A percentile compares a stretch with the other conserved stretches of the same genome.
These are phyloP conservation scores for Alternaria tenuissima DNA, from an alignment of 2,329 filamentous ascomycete species.

Conservation along the genomic window DNA sequence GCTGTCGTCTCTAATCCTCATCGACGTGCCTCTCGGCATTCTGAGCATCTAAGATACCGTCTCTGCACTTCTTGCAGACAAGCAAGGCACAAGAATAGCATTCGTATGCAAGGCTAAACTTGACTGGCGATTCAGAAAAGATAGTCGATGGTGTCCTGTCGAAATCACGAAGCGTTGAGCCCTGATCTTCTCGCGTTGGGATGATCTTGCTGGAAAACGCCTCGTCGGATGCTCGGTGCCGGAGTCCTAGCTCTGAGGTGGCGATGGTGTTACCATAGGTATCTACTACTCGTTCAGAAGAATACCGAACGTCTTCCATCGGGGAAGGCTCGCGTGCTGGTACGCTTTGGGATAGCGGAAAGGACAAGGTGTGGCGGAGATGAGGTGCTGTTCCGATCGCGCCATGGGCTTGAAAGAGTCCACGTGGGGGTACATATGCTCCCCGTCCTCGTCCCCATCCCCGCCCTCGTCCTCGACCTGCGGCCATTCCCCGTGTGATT, in stretches of 20 bases:
- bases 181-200: background rate
- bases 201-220: background rate
- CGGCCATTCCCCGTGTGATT: background rate
- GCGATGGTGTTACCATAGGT: constrained; percentile 30
- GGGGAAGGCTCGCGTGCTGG: constrained; percentile 5
- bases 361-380: background rate
- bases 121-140: background rate
- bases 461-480: constrained; percentile 1
- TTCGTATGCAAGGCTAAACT: constrained; percentile 38
- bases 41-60: constrained; percentile 6
- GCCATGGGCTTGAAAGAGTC: constrained; percentile 16
- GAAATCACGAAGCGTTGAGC: no score
- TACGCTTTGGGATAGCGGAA: constrained; percentile 15
- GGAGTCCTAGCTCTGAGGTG: constrained; percentile 5
- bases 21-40: constrained; percentile 3
- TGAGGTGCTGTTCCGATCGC: constrained; percentile 18
- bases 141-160: background rate
- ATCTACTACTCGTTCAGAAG: constrained; percentile 19
- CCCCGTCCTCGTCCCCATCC: constrained; percentile 3
- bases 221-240: constrained; percentile 18
- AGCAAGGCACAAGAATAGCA: constrained; percentile 33
- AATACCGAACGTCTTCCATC: constrained; percentile 21
- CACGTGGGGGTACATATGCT: constrained; percentile 16
- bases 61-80: constrained; percentile 36
- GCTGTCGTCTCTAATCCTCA: background rate